Evolutionary conservation across 495 filamentous ascomycete species (phyloP).

Genomic region (Apiosordaria backusii): DNA sequence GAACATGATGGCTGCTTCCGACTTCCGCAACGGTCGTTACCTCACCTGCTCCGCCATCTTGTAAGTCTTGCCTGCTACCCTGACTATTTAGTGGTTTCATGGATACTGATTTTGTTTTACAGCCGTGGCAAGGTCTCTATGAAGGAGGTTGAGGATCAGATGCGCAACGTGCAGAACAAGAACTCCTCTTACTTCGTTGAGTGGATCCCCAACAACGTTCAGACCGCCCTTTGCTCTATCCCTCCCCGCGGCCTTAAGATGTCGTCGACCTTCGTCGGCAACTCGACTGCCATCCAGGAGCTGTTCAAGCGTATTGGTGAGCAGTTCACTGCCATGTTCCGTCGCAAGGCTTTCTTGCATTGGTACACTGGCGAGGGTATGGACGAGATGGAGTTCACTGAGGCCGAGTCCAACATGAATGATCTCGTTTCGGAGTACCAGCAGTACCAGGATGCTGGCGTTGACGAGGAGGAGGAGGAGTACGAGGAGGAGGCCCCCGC

Average conservation of each 20-base stretch:
- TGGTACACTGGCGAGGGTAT: slow-evolving; percentile 99
- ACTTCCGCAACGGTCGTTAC: slow-evolving; percentile 99
- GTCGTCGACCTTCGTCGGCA: slow-evolving; percentile 98
- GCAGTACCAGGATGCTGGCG: slow-evolving; percentile 98
- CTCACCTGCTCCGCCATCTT: slow-evolving; percentile 99
- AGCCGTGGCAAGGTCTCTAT: slow-evolving; percentile 99
- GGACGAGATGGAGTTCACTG: slow-evolving; percentile 99
- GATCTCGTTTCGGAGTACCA: slow-evolving; percentile 99
- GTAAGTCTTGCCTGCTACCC: slow-evolving; percentile 31
- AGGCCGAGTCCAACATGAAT: slow-evolving; percentile 99
- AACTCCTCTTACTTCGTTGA: slow-evolving; percentile 99
- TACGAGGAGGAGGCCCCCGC: slow-evolving; percentile 58
- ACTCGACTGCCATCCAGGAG: slow-evolving; percentile 99
- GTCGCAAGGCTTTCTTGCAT: slow-evolving; percentile 99
- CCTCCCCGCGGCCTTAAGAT: slow-evolving; percentile 98
- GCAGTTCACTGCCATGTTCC: slow-evolving; percentile 99
- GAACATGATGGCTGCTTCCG: slow-evolving; percentile 99
- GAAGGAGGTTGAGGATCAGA: slow-evolving; percentile 99
- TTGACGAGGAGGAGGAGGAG: slow-evolving; percentile 66
- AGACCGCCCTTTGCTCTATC: slow-evolving; percentile 99
- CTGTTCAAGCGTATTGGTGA: slow-evolving; percentile 99
- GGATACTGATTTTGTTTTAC: slow-evolving; percentile 29
- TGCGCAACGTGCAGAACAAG: slow-evolving; percentile 99
- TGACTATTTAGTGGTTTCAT: neutral
- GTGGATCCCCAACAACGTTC: slow-evolving; percentile 99